These are phyloP conservation scores for Diaporthe aspalathi DNA, from an alignment of 2,329 filamentous ascomycete species.

Conservation along the genomic window DNA sequence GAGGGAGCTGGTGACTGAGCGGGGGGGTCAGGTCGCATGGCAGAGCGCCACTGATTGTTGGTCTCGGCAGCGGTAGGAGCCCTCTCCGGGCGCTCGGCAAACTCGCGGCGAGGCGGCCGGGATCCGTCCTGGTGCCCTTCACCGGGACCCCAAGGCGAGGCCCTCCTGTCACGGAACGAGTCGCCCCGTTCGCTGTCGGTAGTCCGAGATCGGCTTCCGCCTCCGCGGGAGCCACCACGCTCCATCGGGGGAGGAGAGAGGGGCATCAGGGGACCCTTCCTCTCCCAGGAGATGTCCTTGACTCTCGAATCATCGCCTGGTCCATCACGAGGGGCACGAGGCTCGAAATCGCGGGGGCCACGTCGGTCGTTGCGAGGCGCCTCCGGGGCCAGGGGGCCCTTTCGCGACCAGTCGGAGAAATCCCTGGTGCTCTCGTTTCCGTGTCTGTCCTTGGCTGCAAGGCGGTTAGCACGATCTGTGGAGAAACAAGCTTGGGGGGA, in stretches of 20 bases:
- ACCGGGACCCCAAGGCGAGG: slow-evolving; percentile 74
- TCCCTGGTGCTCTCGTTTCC: slow-evolving; percentile 77
- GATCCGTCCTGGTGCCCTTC: slow-evolving; percentile 81
- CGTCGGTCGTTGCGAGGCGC: slow-evolving; percentile 59
- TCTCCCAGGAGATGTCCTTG: slow-evolving; percentile 81
- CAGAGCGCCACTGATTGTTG: slow-evolving; percentile 91
- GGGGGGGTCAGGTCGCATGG: slow-evolving; percentile 85
- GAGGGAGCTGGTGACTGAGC: slow-evolving; percentile 72
- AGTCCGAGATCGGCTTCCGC: slow-evolving; percentile 61
- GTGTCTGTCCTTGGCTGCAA: slow-evolving; percentile 83
- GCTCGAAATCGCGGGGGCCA: slow-evolving; percentile 64
- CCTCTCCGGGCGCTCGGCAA: slow-evolving; percentile 73
- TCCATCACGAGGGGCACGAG: slow-evolving; percentile 37
- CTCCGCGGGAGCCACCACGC: slow-evolving; percentile 61
- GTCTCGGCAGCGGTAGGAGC: slow-evolving; percentile 88
- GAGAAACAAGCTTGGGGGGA: background rate
- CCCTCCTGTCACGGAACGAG: slow-evolving; percentile 69
- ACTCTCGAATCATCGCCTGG: slow-evolving; percentile 34
- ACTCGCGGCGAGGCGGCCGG: slow-evolving; percentile 82
- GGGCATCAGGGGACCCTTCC: slow-evolving; percentile 89
- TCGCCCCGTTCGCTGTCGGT: slow-evolving; percentile 68
- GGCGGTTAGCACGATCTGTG: slow-evolving; percentile 50
- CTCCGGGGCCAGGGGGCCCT: slow-evolving; percentile 72
- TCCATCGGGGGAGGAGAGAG: slow-evolving; percentile 61
- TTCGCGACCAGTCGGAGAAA: slow-evolving; percentile 88